These are phyloP conservation scores for Orbilia ellipsospora DNA, from an alignment of 2,329 filamentous ascomycete genomes.

Conservation along the genomic window DNA sequence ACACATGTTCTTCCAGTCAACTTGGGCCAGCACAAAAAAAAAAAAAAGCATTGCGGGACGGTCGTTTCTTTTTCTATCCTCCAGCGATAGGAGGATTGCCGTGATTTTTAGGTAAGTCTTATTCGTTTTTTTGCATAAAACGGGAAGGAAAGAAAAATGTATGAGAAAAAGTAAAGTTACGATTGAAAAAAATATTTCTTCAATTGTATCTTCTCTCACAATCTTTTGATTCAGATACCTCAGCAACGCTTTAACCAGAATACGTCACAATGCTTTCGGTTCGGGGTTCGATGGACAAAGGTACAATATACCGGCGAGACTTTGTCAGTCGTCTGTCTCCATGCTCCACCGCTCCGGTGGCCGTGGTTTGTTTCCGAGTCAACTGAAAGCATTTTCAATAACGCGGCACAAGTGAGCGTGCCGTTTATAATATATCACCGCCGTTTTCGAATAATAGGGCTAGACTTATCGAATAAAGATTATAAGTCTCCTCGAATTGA, in stretches of 20 bases:
- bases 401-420: slow-evolving; percentile 28
- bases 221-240: slow-evolving; percentile 45
- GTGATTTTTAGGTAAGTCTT: slow-evolving; percentile 47
- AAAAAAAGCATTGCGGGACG: slow-evolving; percentile 21
- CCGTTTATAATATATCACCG: slow-evolving; percentile 8
- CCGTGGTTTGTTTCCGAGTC: slow-evolving; percentile 34
- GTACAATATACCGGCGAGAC: slow-evolving; percentile 1
- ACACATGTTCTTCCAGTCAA: slow-evolving; percentile 44
- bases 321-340: slow-evolving; percentile 17
- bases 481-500: slow-evolving; percentile 40
- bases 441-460: slow-evolving; percentile 13
- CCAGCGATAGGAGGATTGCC: slow-evolving; percentile 37
- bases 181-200: slow-evolving; percentile 43
- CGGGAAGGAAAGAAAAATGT: slow-evolving; percentile 40
- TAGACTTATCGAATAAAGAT: slow-evolving; percentile 1
- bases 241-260: slow-evolving; percentile 18
- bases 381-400: slow-evolving; percentile 19
- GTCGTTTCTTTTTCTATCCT: slow-evolving; percentile 31
- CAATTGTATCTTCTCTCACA: slow-evolving; percentile 54
- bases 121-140: slow-evolving; percentile 42
- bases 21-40: slow-evolving; percentile 21
- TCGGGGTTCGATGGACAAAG: slow-evolving; percentile 14
- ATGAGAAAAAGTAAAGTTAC: slow-evolving; percentile 48
- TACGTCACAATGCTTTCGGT: slow-evolving; percentile 53
- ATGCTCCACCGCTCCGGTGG: slow-evolving; percentile 13